Percentiles rank a stretch among this genome's conserved stretches.
Conservation (phyloP, 1,284 basidiomycete species). For the Cutaneotrichosporon sp. region DNA sequence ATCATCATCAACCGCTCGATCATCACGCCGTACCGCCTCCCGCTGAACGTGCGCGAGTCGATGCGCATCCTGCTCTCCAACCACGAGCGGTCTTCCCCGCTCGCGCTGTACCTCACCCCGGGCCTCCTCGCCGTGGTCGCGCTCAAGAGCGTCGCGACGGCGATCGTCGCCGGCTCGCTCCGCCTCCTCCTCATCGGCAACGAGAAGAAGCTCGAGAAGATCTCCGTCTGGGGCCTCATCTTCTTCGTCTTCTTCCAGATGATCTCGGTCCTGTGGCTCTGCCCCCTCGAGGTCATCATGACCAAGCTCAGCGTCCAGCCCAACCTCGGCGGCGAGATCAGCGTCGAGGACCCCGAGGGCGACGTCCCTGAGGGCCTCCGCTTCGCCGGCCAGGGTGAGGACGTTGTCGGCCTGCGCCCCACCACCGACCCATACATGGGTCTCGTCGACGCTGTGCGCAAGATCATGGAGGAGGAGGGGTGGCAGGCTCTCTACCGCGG, state of each 20-base stretch:
- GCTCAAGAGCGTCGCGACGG: conserved; percentile 64
- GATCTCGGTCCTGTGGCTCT: conserved; percentile 65
- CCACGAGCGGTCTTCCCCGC: conserved; percentile 75
- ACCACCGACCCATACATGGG: conserved; percentile 83
- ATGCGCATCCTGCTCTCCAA: conserved; percentile 75
- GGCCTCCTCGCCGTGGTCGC: conserved; percentile 72
- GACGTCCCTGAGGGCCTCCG: conserved; percentile 59
- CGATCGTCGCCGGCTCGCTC: conserved; percentile 63
- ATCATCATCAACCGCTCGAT: conserved; percentile 79
- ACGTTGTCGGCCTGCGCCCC: conserved; percentile 81
- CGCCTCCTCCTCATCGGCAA: conserved; percentile 26
- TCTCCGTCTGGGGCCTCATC: conserved; percentile 38
- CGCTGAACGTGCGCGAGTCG: conserved; percentile 64
- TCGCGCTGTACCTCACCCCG: conserved; percentile 79
- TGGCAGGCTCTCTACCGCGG: conserved; percentile 74
- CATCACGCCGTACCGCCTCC: conserved; percentile 79
- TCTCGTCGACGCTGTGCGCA: conserved; percentile 71
- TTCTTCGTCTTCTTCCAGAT: conserved; percentile 64
- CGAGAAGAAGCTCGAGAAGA: conserved; percentile 4
- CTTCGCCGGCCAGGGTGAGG: conserved; percentile 75
- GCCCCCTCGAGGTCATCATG: conserved; percentile 79
- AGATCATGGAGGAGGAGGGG: conserved; percentile 82
- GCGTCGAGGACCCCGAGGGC: conserved; percentile 63
- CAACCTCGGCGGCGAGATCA: conserved; percentile 65
- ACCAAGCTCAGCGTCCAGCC: conserved; percentile 80